Conservation (phyloP, 192 early-diverging fungal genomes). For the Funneliformis geosporum region DNA sequence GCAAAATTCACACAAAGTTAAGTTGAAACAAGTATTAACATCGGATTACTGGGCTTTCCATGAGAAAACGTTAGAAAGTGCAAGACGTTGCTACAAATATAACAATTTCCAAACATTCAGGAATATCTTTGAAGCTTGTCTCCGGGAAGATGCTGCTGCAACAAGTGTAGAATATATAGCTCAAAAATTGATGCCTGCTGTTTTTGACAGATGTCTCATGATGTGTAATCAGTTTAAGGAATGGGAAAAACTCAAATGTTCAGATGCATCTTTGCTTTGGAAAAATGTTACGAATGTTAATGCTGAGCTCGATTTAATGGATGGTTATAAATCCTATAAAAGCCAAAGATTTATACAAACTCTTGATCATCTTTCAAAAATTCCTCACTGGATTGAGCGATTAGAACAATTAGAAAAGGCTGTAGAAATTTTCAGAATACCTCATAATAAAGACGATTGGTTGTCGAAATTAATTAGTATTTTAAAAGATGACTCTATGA, state of each 20-base stretch:
- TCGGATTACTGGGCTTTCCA: background rate
- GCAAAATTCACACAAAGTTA: background rate
- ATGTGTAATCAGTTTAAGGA: background rate
- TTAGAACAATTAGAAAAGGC: background rate
- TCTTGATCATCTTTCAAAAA: background rate
- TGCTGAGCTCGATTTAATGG: constrained; percentile 3
- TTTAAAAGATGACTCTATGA: background rate
- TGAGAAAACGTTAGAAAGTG: background rate
- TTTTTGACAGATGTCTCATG: background rate
- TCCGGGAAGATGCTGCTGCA: background rate
- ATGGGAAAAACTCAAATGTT: constrained; percentile 13
- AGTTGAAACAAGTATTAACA: background rate
- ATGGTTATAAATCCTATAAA: background rate
- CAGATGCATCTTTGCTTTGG: background rate
- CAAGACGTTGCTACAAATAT: background rate
- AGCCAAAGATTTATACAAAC: background rate
- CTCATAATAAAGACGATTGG: background rate
- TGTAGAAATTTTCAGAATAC: background rate
- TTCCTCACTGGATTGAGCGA: background rate
- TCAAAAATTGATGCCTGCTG: background rate
- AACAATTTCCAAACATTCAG: background rate
- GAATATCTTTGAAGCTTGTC: constrained; percentile 12
- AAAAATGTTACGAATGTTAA: constrained; percentile 17
- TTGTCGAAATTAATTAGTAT: background rate
- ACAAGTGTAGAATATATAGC: background rate